These are phyloP conservation scores for Phytophthora palmivora DNA, from an alignment of 352 stramenopile genomes.

Conservation along the genomic window DNA sequence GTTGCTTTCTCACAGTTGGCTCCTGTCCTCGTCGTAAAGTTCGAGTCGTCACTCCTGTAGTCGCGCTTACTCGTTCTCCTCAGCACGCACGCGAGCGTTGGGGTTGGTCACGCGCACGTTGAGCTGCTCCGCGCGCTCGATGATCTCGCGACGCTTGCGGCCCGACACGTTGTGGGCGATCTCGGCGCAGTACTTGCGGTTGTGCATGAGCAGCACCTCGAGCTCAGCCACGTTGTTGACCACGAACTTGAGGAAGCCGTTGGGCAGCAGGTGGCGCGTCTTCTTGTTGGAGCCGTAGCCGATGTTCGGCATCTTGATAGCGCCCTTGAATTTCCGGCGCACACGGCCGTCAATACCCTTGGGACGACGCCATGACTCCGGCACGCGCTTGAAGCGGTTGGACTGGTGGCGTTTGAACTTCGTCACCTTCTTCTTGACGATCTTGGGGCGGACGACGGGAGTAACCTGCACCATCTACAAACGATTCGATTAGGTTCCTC, in stretches of 20 bases:
- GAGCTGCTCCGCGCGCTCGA: slow-evolving; percentile 98
- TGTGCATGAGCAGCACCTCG: slow-evolving; percentile 95
- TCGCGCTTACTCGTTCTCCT: slow-evolving; percentile 94
- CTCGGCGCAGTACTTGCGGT: slow-evolving; percentile 99
- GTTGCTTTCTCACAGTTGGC: slow-evolving; percentile 52
- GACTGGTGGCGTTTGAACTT: slow-evolving; percentile 99
- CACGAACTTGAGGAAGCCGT: slow-evolving; percentile 99
- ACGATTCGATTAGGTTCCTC: slow-evolving; percentile 15
- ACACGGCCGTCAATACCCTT: slow-evolving; percentile 99
- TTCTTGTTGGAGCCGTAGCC: slow-evolving; percentile 99
- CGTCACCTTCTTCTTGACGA: slow-evolving; percentile 99
- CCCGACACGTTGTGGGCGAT: slow-evolving; percentile 98
- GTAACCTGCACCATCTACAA: slow-evolving; percentile 92
- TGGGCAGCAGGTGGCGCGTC: slow-evolving; percentile 97
- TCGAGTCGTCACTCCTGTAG: slow-evolving; percentile 34
- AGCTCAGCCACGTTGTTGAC: slow-evolving; percentile 99
- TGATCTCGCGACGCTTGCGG: slow-evolving; percentile 97
- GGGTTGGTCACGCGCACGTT: slow-evolving; percentile 99
- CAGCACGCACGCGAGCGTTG: slow-evolving; percentile 96
- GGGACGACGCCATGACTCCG: slow-evolving; percentile 96
- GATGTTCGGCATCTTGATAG: slow-evolving; percentile 98
- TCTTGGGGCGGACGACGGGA: slow-evolving; percentile 90
- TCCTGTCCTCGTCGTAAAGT: slow-evolving; percentile 48
- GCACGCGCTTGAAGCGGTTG: slow-evolving; percentile 98
- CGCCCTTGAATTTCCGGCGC: slow-evolving; percentile 99